A percentile compares a stretch with the other conserved stretches of the same genome.
Conservation (phyloP, 106 monocot species). For the Allium cepa region DNA sequence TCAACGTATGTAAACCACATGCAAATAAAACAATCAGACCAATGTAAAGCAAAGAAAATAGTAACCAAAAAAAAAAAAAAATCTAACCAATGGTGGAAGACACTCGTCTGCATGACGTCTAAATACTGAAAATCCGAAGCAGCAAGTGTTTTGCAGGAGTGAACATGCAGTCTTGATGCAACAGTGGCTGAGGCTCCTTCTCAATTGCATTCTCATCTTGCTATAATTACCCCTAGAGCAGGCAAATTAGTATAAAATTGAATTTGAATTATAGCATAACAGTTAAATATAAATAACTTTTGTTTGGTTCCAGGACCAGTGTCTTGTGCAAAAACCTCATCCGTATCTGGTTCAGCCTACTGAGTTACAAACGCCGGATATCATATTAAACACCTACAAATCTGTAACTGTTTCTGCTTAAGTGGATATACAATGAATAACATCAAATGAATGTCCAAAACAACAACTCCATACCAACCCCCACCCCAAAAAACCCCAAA, state of each 20-base stretch:
- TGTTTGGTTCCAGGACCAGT: too few relatives aligned
- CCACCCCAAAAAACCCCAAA: too few relatives aligned
- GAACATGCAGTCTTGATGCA: constrained; percentile 37
- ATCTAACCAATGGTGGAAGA: constrained; percentile 77
- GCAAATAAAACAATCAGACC: neutral
- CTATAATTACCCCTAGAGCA: constrained; percentile 3
- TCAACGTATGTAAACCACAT: neutral
- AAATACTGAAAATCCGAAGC: constrained; percentile 95
- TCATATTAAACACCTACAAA: too few relatives aligned
- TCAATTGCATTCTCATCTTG: constrained; percentile 61
- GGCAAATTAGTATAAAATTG: too few relatives aligned
- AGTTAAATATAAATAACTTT: neutral
- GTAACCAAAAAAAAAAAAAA: neutral
- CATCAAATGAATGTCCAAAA: too few relatives aligned
- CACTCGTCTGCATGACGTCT: constrained; percentile 93
- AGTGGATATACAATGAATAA: too few relatives aligned
- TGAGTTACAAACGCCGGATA: too few relatives aligned
- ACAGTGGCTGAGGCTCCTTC: constrained; percentile 29
- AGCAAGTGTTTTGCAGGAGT: constrained; percentile 89
- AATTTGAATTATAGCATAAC: too few relatives aligned
- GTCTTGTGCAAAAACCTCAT: too few relatives aligned
- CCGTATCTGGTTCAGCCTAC: too few relatives aligned
- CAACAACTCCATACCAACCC: too few relatives aligned
- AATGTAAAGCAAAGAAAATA: neutral
- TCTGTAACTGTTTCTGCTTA: too few relatives aligned